Evolutionary conservation across 2,329 filamentous ascomycete species (phyloP), one percentile per base, ranked within the genome.

Genomic region (Colletotrichum lini): DNA sequence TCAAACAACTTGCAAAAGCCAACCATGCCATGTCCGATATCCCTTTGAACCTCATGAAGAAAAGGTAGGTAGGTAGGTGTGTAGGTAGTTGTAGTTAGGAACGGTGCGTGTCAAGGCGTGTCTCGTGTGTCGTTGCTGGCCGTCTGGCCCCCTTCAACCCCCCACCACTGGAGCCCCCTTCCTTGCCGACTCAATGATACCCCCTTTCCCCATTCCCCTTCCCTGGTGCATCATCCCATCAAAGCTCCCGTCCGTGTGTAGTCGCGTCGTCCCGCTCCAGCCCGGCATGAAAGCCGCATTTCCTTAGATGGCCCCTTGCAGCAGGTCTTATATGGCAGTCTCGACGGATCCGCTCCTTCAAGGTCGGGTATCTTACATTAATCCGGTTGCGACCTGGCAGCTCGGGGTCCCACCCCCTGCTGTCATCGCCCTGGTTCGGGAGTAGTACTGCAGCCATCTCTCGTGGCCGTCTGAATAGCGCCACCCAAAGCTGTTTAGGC

Each of bases 331-430:
- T 49, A 65, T 64, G 53, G 38, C 52, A 58, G 61, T 35, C 16
- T 53, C 60, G 53, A 42, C 45, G 65, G 57, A 44, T 47, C 45
- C 30, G 44, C 56, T 49, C 57, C 44, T 35, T 67, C 45, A 35
- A 60, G 56, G 68, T 42, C 54, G 68, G 68, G 68, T 70, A 70
- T 70, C 68, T 56, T 56, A 65, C 61, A 61, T 62, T 59, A 35
- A 49, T 61, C 57, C 52, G 56, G 50, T 53, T 62, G 53, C 57
- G 15, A 52, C 30, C 52, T 52, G 30, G 57, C 57, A 45, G 57
- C 40, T 35, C 64, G 45, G 30, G 44, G 18, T 44, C 52, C 30
- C 30, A 35, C 44, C 23, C 26, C 23, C 64, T 45, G 35, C 50
- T 47, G 23, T 35, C 42, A 15, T 44, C 64, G 35, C n/a, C 18